Evolutionary conservation across 1,284 basidiomycete species (phyloP).

Genomic region (Agaricales sp.): DNA sequence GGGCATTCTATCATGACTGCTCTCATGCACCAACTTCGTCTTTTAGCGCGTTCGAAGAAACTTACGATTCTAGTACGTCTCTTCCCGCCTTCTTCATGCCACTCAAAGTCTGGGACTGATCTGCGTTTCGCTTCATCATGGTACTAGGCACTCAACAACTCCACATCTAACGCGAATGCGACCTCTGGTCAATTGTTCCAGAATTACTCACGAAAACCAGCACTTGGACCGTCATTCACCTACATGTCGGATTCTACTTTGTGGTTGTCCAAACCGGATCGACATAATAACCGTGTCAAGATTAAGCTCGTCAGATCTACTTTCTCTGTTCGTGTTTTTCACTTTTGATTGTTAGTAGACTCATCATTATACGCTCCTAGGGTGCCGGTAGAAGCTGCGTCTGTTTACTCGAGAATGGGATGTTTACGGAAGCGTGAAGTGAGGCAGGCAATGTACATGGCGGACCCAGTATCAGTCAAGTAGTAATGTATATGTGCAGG

Average conservation of each 20-base stretch:
- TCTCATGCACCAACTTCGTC: slow-evolving; percentile 56
- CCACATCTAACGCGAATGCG: slow-evolving; percentile 21
- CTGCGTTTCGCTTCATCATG: slow-evolving; percentile 18
- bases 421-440: not conserved
- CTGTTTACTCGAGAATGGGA: not conserved
- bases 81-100: not conserved
- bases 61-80: slow-evolving; percentile 41
- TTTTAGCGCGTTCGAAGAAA: slow-evolving; percentile 32
- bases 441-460: no score
- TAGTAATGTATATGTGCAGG: no score
- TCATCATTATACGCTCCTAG: not conserved
- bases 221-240: slow-evolving; percentile 63
- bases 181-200: slow-evolving; percentile 29
- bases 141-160: slow-evolving; percentile 35
- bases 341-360: not conserved
- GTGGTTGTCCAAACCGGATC: slow-evolving; percentile 38
- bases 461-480: no score
- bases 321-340: not conserved
- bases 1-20: slow-evolving; percentile 68
- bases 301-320: not conserved
- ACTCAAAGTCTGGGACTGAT: slow-evolving; percentile 3
- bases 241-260: slow-evolving; percentile 63
- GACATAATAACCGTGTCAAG: not conserved
- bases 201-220: slow-evolving; percentile 45
- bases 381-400: not conserved